Base-by-base conservation (phyloP, 2,329 filamentous ascomycete genomes). In the Pseudocercospora macadamiae region DNA sequence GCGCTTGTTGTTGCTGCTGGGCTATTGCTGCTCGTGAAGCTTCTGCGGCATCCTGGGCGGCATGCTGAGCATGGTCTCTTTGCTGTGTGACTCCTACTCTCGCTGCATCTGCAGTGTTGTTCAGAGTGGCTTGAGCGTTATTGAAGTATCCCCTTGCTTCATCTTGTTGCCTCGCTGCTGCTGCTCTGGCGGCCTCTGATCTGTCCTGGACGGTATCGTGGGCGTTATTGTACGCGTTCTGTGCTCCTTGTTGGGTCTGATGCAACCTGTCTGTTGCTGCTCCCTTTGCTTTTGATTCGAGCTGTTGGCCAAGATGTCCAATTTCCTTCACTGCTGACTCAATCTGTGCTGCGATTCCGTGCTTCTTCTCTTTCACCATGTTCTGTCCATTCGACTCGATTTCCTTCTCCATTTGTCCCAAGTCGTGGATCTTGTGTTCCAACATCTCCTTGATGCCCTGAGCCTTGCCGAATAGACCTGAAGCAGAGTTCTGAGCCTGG, bases 371-470 rank as follows among this genome's bases (percentile, higher is more conserved):
- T 8, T 60, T 39, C 2, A 54, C 54, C 59, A 63, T 61, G 3
- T 51, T 36, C 7, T 47, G 54, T 10, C 63, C 61, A 45, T 57
- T 52, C 7, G 55, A 34, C 32, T 62, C 63, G 9, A 65, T 61
- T 30, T 64, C 63, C 18, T 65, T 64, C 59, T 65, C 59, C 63
- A 62, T 55, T 18, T 60, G 56, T 14, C 59, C 59, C 18, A 65
- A 47, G 12, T 64, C 63, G 16, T 62, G 61, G n/a, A 64, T 32
- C 42, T 59, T 64, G 3, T 64, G 53, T 32, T 64, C 63, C 2
- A 64, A 44, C 30, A 57, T 58, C 3, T 60, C 55, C 42, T 64
- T 62, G 18, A 65, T 45, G 9, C 57, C 55, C 16, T 51, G 23
- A 1, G 57, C 30, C 23, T 64, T 56, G n/a, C 59, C 51, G 44